Conservation (phyloP, 2,329 filamentous ascomycete species). For the Xylariomycetidae sp. region DNA sequence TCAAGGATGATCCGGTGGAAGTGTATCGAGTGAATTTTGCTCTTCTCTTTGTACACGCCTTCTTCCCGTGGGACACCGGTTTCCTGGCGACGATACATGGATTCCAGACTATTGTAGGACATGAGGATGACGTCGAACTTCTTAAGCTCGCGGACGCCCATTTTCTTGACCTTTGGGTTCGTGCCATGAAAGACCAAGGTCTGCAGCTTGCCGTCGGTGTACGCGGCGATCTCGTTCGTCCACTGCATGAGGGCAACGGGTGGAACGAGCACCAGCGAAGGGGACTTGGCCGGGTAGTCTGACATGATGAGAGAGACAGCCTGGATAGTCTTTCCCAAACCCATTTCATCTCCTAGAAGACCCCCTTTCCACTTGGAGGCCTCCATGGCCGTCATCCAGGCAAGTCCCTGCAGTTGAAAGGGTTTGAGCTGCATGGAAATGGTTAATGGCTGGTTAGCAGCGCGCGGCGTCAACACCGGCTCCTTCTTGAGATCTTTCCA, state of each 20-base stretch:
- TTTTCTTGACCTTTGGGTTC: slow-evolving; percentile 73
- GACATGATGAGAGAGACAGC: slow-evolving; percentile 98
- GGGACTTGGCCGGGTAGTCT: slow-evolving; percentile 77
- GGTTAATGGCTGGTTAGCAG: slow-evolving; percentile 63
- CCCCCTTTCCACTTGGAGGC: slow-evolving; percentile 80
- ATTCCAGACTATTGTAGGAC: slow-evolving; percentile 89
- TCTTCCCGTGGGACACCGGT: slow-evolving; percentile 82
- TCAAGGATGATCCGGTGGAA: slow-evolving; percentile 93
- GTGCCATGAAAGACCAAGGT: slow-evolving; percentile 88
- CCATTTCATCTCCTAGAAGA: slow-evolving; percentile 95
- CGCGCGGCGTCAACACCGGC: slow-evolving; percentile 56
- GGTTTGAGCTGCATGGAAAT: slow-evolving; percentile 84
- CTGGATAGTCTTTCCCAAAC: slow-evolving; percentile 97
- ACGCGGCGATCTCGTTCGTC: slow-evolving; percentile 71
- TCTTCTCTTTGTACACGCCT: slow-evolving; percentile 72
- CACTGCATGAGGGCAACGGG: slow-evolving; percentile 95
- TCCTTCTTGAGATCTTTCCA: slow-evolving; percentile 70
- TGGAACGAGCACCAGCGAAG: slow-evolving; percentile 82
- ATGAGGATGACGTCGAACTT: slow-evolving; percentile 93
- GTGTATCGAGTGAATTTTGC: slow-evolving; percentile 73
- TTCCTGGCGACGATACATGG: slow-evolving; percentile 84
- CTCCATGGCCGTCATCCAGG: slow-evolving; percentile 94
- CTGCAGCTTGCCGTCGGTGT: slow-evolving; percentile 85
- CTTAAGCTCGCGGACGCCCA: slow-evolving; percentile 68
- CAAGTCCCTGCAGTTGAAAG: slow-evolving; percentile 88